Base-by-base conservation (phyloP, 495 filamentous ascomycete genomes). In the Durotheca rogersii region DNA sequence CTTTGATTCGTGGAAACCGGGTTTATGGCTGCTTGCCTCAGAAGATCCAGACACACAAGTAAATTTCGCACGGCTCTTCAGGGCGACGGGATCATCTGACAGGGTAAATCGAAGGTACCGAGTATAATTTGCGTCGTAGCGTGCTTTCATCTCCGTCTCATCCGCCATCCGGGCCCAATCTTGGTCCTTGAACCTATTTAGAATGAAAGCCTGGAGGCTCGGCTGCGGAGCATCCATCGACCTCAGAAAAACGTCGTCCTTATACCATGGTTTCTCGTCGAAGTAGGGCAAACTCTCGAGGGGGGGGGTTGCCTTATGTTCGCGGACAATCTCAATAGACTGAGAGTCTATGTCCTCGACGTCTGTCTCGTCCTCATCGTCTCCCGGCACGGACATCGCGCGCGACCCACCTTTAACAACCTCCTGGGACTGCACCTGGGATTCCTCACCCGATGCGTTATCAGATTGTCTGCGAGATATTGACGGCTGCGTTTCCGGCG, bases 321-420 rank as follows among this genome's bases (percentile, higher is more conserved):
- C 67, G 32, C 74, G 63, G 30, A 76, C 68, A 47, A 67, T 56
- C 41, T 70, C 68, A 41, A 75, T 60, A n/a, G 66, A 71, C 38
- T 81, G 76, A 50, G 80, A 78, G 51, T 75, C 71, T 41, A 73
- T 75, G 46, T 78, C 85, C 32, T 77, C 71, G 41, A 81, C 81
- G 64, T 89, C 85, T 16, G 85, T 75, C 40, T 81, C 79, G 38
- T 74, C 71, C 21, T 78, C 74, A 29, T 74, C 76, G 17, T 72
- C 72, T 30, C 70, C 72, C 7, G 41, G 47, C 12, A 55, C 63
- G 17, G 59, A 65, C 12, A 59, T 61, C 14, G 59, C 61, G 37
- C 43, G 61, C 10, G 66, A 66, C 5, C 43, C 59, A 11, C 42
- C 55, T 56, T 51, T 68, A 20, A 50, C 68, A 16, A 51, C 61